Evolutionary conservation across 2,329 filamentous ascomycete species (phyloP), one percentile per base, ranked within the genome.

Genomic region (Fusarium sp.): DNA sequence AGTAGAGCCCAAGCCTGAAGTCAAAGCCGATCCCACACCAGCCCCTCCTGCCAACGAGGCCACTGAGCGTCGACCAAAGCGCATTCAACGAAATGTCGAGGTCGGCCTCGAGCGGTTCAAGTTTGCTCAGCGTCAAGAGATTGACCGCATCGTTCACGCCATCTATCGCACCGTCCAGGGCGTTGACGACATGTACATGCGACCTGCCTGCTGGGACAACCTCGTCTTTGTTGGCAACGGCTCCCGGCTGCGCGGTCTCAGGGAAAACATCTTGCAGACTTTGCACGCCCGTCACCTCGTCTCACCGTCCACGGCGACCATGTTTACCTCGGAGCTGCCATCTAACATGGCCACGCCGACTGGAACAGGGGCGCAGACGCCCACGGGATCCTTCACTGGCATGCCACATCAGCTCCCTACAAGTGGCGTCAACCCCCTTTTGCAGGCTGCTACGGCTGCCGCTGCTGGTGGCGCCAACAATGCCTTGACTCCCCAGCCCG

Each of bases 311-410:
- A 95, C 93, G 1, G 93, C 93, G 55, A 97, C 94, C 42, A 98
- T 98, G 75, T 98, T 98, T 84, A 97, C 94, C 34, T 97, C 93
- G 20, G 96, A 99, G 80, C 89, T 98, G 36, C 96, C 96, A 7
- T 97, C 93, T 8, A 95, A 96, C 80, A 88, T 97, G 77, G 93
- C 92, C 29, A 98, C 96, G 0, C 96, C 96, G 1, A 87, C 91
- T 10, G 94, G 93, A 18, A 98, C 95, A 1, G 95, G 95, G 33
- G 89, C 93, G 14, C 96, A 97, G 79, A 98, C 95, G 1, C 96
- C 96, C 0, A 93, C 92, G 2, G 86, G 83, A 73, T 86, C 82
- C 69, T 86, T 83, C 77, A 83, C 78, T 76, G 89, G 76, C 67
- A 84, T 79, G 56, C 83, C 85, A 60, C 84, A 85, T 77, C 86